phyloP scores from a whole-genome alignment of 805 yeast genomes.

The Groenewaldozyma tartarivorans region DNA sequence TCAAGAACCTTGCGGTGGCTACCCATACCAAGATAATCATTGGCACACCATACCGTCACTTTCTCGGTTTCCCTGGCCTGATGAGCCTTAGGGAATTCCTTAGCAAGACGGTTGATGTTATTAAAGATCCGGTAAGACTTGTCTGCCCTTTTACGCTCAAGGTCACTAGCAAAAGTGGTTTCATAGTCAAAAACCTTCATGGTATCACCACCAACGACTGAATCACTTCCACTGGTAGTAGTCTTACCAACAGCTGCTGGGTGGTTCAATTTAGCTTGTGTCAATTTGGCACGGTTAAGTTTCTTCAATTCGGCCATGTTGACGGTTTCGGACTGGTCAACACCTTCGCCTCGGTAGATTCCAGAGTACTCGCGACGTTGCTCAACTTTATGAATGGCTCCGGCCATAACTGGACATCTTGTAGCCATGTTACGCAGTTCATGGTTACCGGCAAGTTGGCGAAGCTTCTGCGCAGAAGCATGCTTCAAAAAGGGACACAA shows the following conservation, averaged over 20 bases:
- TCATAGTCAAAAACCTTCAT: constrained; percentile 50
- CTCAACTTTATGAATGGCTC: constrained; percentile 43
- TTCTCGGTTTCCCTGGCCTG: constrained; percentile 63
- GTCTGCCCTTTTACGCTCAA: constrained; percentile 69
- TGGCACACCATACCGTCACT: constrained; percentile 98
- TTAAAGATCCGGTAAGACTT: constrained; percentile 93
- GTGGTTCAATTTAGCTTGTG: constrained; percentile 15
- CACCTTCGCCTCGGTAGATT: neutral
- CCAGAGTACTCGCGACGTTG: constrained; percentile 17
- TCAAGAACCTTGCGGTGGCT: constrained; percentile 61
- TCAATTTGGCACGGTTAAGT: constrained; percentile 2
- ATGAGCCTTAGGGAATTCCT: constrained; percentile 91
- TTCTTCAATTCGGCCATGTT: neutral
- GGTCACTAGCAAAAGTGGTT: constrained; percentile 56
- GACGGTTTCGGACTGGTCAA: neutral
- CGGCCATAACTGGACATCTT: constrained; percentile 86
- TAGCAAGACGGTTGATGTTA: constrained; percentile 92
- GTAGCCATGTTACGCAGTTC: constrained; percentile 49
- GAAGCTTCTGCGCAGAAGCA: constrained; percentile 49
- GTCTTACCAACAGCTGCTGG: constrained; percentile 24
- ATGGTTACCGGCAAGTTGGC: constrained; percentile 38
- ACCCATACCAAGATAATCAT: constrained; percentile 95
- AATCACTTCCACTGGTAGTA: neutral
- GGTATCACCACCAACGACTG: neutral
- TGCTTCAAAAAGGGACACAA: constrained; percentile 75